Base-by-base conservation (phyloP, 2,329 filamentous ascomycete genomes). In the Pseudonectria buxi region DNA sequence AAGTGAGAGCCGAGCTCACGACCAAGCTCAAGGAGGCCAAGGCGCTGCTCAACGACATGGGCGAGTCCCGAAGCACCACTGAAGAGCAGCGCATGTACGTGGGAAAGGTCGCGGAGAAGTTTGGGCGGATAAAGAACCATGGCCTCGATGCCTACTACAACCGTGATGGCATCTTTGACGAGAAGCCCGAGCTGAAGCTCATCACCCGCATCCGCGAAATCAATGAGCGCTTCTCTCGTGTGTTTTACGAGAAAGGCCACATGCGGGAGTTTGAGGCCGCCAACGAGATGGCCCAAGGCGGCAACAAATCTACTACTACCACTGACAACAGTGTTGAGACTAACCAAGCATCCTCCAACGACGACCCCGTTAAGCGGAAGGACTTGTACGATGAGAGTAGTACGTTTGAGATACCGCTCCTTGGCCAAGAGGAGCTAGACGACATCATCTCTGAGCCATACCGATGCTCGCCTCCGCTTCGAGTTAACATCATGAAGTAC, bases 141-240 rank as follows among this genome's bases (percentile, higher is more conserved):
- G 58, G 58, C 0, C 48, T 68, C 0, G 56, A 64, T 11, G 64
- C 51, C 0, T 49, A 61, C 4, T 69, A 68, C 30, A 47, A 48
- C 0, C 44, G 54, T 0, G 41, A 60, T 12, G 15, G 36, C 0
- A 43, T 60, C 0, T 67, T 67, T 26, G 40, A 49, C 0, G 26
- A 46, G 0, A 16, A 53, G 0, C 39, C 43, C 0, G 37, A 54
- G 0, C 30, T 67, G 3, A 56, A 54, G 24, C 56, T 69, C 2
- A 59, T 67, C 22, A 68, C 66, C 0, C 44, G 44, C 0, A 56
- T 70, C 7, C 45, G 61, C 0, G 47, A 57, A 14, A 46, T 65
- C 10, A 65, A 64, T 7, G 59, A 67, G 7, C 36, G 10, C 0
- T 70, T 69, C 18, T 46, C 54, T 3, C 14, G 43, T 0, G 18